Conservation (phyloP, 208 protist genomes). For the Leishmania guyanensis region DNA sequence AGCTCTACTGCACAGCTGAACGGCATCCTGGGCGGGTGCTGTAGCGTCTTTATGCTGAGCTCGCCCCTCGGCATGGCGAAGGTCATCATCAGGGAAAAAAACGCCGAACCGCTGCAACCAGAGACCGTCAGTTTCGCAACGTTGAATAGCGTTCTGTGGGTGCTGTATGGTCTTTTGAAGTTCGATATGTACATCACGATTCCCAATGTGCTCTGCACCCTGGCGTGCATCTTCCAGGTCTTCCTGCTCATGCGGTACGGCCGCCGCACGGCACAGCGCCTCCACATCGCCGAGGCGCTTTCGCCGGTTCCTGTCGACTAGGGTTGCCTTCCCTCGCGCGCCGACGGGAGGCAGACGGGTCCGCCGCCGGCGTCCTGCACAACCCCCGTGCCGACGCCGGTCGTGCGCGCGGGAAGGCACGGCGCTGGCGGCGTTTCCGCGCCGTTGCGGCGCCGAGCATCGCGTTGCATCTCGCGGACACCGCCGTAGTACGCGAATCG, state of each 20-base stretch:
- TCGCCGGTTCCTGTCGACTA: conserved; percentile 33
- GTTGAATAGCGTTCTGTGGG: conserved; percentile 62
- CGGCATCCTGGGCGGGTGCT: conserved; percentile 50
- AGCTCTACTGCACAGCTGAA: conserved; percentile 35
- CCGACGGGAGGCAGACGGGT: conserved; percentile 25
- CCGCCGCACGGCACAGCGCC: conserved; percentile 20
- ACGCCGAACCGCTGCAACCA: conserved; percentile 60
- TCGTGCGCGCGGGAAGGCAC: conserved; percentile 22
- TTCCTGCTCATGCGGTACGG: conserved; percentile 61
- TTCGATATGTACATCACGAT: conserved; percentile 49
- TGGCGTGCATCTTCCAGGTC: conserved; percentile 57
- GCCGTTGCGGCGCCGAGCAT: conserved; percentile 23
- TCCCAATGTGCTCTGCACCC: conserved; percentile 54
- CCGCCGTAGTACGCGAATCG: conserved; percentile 52
- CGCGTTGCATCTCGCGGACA: conserved; percentile 19
- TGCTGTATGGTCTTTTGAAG: conserved; percentile 51
- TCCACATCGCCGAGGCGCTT: conserved; percentile 19
- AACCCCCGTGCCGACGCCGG: background rate
- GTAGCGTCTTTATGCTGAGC: conserved; percentile 67
- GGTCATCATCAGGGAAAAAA: conserved; percentile 63
- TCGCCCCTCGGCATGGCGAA: conserved; percentile 59
- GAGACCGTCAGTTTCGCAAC: conserved; percentile 49
- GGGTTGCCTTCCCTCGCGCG: background rate
- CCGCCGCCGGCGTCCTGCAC: conserved; percentile 14
- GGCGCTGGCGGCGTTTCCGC: conserved; percentile 11